Evolutionary conservation across 2,329 filamentous ascomycete species (phyloP).

Genomic region (Aspergillus alliaceus): DNA sequence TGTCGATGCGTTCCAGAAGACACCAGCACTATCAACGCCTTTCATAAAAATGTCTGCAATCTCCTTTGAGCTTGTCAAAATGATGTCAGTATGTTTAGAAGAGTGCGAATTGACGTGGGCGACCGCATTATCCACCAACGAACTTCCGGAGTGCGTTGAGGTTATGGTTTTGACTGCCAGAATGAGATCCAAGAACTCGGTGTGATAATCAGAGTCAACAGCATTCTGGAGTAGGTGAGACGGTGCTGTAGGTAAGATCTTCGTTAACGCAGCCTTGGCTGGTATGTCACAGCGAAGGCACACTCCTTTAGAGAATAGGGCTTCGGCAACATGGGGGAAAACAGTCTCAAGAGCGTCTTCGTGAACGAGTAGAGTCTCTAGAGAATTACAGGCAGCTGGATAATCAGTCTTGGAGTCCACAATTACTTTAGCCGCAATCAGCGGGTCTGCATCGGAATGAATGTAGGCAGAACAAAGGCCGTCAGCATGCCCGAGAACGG

Average conservation of each 20-base stretch:
- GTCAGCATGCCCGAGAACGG: constrained; percentile 93
- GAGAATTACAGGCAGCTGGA: constrained; percentile 88
- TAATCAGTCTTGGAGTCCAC: constrained; percentile 94
- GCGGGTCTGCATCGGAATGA: constrained; percentile 71
- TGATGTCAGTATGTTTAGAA: constrained; percentile 91
- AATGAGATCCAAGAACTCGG: constrained; percentile 83
- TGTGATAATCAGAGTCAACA: constrained; percentile 71
- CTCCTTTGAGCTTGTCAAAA: constrained; percentile 69
- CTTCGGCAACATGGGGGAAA: constrained; percentile 71
- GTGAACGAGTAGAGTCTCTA: constrained; percentile 90
- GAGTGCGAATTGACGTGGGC: constrained; percentile 88
- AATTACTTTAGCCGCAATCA: constrained; percentile 72
- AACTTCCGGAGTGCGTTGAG: constrained; percentile 18
- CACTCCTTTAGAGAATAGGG: constrained; percentile 75
- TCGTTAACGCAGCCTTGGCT: constrained; percentile 64
- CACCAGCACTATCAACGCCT: constrained; percentile 82
- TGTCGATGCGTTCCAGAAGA: constrained; percentile 96
- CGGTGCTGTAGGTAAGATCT: constrained; percentile 44
- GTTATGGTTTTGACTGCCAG: constrained; percentile 80
- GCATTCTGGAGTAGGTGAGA: constrained; percentile 62
- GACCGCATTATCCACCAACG: constrained; percentile 68
- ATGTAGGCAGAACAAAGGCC: constrained; percentile 88
- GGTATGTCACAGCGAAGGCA: constrained; percentile 74
- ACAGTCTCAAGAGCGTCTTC: constrained; percentile 65
- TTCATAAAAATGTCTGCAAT: constrained; percentile 81